Evolutionary conservation across 169 alveolate genomes (phyloP).

Genomic region (Perkinsus olseni): DNA sequence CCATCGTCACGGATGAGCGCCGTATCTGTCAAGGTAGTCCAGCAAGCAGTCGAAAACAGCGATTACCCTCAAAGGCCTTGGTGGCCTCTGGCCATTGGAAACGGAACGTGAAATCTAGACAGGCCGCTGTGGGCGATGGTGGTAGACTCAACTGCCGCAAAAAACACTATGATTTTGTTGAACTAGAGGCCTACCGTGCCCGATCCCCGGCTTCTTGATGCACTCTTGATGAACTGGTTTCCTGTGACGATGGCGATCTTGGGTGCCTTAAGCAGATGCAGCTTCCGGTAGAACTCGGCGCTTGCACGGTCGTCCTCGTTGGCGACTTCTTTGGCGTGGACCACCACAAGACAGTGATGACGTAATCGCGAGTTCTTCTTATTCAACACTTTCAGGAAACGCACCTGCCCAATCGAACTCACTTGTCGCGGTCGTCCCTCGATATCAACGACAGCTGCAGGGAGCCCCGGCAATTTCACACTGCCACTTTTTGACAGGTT

Average conservation of each 20-base stretch:
- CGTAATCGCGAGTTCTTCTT: background rate
- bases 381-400: background rate
- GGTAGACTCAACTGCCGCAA: background rate
- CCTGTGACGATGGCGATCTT: background rate
- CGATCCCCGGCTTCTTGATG: background rate
- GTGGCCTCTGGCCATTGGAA: background rate
- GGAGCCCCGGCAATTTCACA: too few species aligned
- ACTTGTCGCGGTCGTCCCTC: too few species aligned
- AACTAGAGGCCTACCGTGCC: background rate
- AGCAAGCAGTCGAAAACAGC: background rate
- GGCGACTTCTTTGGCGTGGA: background rate
- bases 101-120: background rate
- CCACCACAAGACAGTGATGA: background rate
- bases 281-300: background rate
- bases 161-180: background rate
- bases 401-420: too few species aligned
- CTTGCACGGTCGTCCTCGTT: background rate
- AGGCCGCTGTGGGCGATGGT: background rate
- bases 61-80: background rate
- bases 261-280: background rate
- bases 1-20: background rate
- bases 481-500: too few species aligned
- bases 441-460: too few species aligned
- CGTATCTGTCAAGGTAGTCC: background rate
- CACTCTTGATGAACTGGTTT: background rate